Conservation (phyloP, 2,329 filamentous ascomycete species). For the Monosporascus cannonballus region DNA sequence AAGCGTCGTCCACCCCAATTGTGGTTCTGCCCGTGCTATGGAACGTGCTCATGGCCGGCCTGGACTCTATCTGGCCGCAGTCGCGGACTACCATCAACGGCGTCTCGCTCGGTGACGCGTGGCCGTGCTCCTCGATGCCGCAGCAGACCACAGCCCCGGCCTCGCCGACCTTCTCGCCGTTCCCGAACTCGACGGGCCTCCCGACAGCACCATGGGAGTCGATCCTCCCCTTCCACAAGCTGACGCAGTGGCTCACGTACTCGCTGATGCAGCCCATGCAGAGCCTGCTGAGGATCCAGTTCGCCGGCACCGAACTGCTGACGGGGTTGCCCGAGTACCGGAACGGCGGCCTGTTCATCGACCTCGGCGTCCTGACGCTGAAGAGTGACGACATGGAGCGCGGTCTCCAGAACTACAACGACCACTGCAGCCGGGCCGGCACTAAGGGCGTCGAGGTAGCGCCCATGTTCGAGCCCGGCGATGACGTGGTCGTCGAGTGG, state of each 20-base stretch:
- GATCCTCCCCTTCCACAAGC: constrained; percentile 88
- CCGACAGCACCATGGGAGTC: constrained; percentile 55
- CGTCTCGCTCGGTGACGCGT: constrained; percentile 83
- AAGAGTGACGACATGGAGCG: constrained; percentile 64
- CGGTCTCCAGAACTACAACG: constrained; percentile 62
- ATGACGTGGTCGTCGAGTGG: constrained; percentile 79
- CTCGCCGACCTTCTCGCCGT: constrained; percentile 47
- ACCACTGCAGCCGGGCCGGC: constrained; percentile 66
- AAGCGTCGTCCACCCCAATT: constrained; percentile 82
- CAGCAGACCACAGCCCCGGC: constrained; percentile 31
- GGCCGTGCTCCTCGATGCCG: constrained; percentile 83
- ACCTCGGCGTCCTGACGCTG: constrained; percentile 74
- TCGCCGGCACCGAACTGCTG: constrained; percentile 72
- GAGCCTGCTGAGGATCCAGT: constrained; percentile 71
- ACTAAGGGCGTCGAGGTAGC: constrained; percentile 54
- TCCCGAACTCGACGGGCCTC: constrained; percentile 31
- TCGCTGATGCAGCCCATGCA: constrained; percentile 90
- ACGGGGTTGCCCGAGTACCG: constrained; percentile 89
- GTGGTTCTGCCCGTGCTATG: constrained; percentile 83
- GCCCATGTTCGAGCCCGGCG: constrained; percentile 65
- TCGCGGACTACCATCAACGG: constrained; percentile 85
- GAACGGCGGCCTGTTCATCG: constrained; percentile 82
- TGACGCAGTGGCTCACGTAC: constrained; percentile 92
- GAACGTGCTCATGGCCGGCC: constrained; percentile 81
- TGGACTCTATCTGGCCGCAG: constrained; percentile 82